A percentile compares a stretch with the other conserved stretches of the same genome.
phyloP scores from a whole-genome alignment of 2,329 filamentous ascomycete species.

The Aureobasidium pullulans region DNA sequence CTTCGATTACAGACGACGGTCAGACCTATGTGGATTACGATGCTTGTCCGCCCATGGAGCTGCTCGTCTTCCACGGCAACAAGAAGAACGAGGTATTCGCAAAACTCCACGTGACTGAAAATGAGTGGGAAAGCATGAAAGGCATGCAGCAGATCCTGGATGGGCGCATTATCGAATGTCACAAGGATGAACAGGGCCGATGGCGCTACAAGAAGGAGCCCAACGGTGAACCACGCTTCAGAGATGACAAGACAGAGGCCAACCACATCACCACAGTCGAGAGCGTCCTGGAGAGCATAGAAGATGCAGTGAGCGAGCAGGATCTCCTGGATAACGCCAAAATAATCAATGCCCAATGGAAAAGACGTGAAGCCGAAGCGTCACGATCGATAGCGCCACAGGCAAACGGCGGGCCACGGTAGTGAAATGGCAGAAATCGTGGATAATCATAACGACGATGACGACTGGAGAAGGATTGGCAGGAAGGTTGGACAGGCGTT shows the following conservation, averaged over 20 bases:
- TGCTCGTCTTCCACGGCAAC: constrained; percentile 63
- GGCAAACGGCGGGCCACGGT: neutral
- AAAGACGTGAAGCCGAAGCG: constrained; percentile 45
- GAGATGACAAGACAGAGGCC: constrained; percentile 85
- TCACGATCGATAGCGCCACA: constrained; percentile 13
- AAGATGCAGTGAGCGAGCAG: constrained; percentile 73
- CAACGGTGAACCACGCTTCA: constrained; percentile 60
- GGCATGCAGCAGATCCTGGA: constrained; percentile 66
- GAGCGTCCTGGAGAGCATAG: constrained; percentile 84
- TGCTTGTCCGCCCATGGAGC: constrained; percentile 40
- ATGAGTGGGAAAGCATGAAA: constrained; percentile 83
- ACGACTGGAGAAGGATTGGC: neutral
- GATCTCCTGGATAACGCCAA: constrained; percentile 66
- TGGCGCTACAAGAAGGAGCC: constrained; percentile 64
- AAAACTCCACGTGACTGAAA: constrained; percentile 59
- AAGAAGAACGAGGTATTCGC: constrained; percentile 59
- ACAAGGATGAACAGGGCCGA: constrained; percentile 61
- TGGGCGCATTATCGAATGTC: constrained; percentile 84
- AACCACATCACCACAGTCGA: constrained; percentile 81
- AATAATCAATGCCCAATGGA: constrained; percentile 74
- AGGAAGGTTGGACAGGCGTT: neutral
- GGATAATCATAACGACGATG: neutral
- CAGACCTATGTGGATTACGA: constrained; percentile 69
- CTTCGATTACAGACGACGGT: constrained; percentile 56
- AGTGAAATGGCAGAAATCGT: too few relatives aligned